Conservation (phyloP, 2,329 filamentous ascomycete species). For the Aspergillus jensenii region DNA sequence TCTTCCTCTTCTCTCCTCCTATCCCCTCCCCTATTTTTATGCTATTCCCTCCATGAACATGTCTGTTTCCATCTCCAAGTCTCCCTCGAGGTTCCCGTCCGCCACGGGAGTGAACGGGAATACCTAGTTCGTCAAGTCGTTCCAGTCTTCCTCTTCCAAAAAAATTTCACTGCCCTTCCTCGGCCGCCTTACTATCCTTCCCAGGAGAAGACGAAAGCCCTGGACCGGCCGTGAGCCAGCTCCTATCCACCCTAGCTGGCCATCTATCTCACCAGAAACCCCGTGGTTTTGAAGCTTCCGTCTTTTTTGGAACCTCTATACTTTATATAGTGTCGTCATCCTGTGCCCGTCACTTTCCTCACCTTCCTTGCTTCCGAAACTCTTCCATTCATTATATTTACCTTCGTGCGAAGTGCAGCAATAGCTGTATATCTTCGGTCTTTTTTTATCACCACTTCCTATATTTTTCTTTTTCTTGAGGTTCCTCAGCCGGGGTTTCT, state of each 20-base stretch:
- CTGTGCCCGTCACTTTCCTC: slow-evolving; percentile 15
- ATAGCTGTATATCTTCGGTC: slow-evolving; percentile 7
- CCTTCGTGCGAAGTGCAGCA: slow-evolving; percentile 16
- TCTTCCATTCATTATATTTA: slow-evolving; percentile 17
- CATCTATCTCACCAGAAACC: slow-evolving; percentile 9
- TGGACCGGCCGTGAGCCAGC: slow-evolving; percentile 16
- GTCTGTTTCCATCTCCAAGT: slow-evolving; percentile 33
- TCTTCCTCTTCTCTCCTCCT: slow-evolving; percentile 24
- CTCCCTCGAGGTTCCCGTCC: slow-evolving; percentile 41
- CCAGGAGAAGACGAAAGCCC: slow-evolving; percentile 13
- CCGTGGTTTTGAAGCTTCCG: slow-evolving; percentile 12
- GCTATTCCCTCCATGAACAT: slow-evolving; percentile 32
- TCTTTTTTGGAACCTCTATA: slow-evolving; percentile 13
- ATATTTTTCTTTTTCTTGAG: slow-evolving; percentile 11
- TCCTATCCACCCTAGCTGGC: slow-evolving; percentile 13
- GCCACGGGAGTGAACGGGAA: slow-evolving; percentile 47
- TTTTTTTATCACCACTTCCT: slow-evolving; percentile 2
- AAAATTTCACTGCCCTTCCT: slow-evolving; percentile 25
- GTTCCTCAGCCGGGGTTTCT: slow-evolving; percentile 8
- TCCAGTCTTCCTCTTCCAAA: slow-evolving; percentile 16
- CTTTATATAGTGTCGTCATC: slow-evolving; percentile 13
- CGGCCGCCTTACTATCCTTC: slow-evolving; percentile 25
- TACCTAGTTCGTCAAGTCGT: slow-evolving; percentile 29
- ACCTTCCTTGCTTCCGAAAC: slow-evolving; percentile 3
- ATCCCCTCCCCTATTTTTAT: slow-evolving; percentile 24